These are phyloP conservation scores for Colletotrichum sp. DNA, from an alignment of 2,329 filamentous ascomycete genomes.

Conservation along the genomic window DNA sequence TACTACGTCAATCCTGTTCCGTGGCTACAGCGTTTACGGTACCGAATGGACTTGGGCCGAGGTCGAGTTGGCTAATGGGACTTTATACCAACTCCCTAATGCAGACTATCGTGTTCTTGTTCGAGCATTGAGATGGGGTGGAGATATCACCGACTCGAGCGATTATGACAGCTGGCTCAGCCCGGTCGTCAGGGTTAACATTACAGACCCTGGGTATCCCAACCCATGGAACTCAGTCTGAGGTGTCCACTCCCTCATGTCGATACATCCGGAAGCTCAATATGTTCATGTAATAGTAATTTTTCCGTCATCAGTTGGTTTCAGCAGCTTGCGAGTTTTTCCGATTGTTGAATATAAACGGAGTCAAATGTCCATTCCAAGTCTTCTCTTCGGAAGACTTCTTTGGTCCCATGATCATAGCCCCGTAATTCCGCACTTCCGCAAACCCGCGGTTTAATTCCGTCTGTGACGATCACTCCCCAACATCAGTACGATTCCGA, in stretches of 20 bases:
- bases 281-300: neutral
- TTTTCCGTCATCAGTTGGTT: neutral
- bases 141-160: neutral
- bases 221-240: conserved; percentile 1
- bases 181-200: conserved; percentile 1
- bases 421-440: neutral
- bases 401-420: neutral
- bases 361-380: neutral
- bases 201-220: conserved; percentile 1
- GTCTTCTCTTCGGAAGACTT: neutral
- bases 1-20: neutral
- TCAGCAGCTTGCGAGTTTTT: neutral
- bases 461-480: neutral
- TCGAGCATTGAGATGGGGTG: neutral
- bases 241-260: neutral
- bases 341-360: neutral
- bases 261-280: neutral
- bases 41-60: conserved; percentile 7
- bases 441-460: neutral
- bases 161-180: conserved; percentile 17
- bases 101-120: conserved; percentile 13
- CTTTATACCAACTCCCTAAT: conserved; percentile 9
- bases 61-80: conserved; percentile 7
- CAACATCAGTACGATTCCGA: neutral
- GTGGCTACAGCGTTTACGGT: conserved; percentile 4